phyloP scores from a whole-genome alignment of 2,329 filamentous ascomycete species.

The Monosporascus sp. region DNA sequence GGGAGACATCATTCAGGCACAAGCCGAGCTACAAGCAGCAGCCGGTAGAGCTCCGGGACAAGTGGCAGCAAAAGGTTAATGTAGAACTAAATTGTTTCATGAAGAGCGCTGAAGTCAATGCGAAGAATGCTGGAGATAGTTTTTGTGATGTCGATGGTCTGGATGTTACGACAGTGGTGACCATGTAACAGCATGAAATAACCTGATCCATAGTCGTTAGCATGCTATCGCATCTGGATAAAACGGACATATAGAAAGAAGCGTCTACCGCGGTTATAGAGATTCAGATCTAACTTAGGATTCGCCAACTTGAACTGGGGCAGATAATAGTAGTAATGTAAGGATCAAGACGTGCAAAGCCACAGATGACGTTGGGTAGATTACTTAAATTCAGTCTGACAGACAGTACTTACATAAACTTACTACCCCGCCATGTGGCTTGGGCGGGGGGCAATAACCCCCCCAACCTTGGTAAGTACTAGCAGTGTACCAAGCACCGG shows the following conservation, averaged over 20 bases:
- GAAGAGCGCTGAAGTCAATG: neutral
- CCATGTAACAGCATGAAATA: too few relatives aligned
- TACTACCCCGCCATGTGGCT: conserved; percentile 6
- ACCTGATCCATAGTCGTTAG: too few relatives aligned
- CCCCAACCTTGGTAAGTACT: neutral
- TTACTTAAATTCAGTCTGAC: too few relatives aligned
- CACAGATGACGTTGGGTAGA: neutral
- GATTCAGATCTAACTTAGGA: neutral
- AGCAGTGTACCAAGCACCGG: too few relatives aligned
- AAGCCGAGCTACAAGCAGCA: conserved; percentile 43
- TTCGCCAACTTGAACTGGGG: conserved; percentile 6
- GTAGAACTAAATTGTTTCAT: neutral
- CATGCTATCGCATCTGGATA: too few relatives aligned
- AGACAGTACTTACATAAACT: too few relatives aligned
- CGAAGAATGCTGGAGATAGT: too few relatives aligned
- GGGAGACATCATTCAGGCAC: conserved; percentile 52
- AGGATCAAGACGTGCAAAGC: neutral
- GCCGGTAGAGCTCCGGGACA: conserved; percentile 25
- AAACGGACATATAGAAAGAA: neutral
- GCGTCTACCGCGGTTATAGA: too few relatives aligned
- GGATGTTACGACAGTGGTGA: too few relatives aligned
- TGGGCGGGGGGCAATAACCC: neutral
- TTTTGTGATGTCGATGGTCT: too few relatives aligned
- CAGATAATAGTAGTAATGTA: too few relatives aligned
- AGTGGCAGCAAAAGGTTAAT: conserved; percentile 20